These are phyloP conservation scores for Solanum habrochaites DNA, from an alignment of 257 asterid species.

Conservation along the genomic window DNA sequence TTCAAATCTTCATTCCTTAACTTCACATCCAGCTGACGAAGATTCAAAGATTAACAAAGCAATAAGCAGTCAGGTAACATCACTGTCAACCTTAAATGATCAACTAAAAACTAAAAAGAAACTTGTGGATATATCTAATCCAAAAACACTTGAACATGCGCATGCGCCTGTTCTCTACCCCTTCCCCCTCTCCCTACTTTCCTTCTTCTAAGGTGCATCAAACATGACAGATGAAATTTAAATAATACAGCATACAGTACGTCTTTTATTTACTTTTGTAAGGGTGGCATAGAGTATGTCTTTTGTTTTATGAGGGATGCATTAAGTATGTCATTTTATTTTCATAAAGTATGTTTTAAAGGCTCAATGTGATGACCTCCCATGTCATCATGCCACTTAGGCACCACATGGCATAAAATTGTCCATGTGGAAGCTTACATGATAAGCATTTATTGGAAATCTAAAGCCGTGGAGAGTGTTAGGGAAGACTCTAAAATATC, in stretches of 20 bases:
- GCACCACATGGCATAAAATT: background rate
- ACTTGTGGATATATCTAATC: background rate
- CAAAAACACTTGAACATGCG: background rate
- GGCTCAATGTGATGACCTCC: background rate
- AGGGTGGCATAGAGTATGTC: background rate
- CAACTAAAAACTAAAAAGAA: background rate
- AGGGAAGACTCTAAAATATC: background rate
- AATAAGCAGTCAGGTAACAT: background rate
- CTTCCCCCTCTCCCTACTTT: background rate
- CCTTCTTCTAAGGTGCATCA: background rate
- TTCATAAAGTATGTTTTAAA: background rate
- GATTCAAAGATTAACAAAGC: background rate
- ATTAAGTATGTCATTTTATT: background rate
- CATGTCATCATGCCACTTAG: background rate
- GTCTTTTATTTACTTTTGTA: background rate
- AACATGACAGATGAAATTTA: background rate
- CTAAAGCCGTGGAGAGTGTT: background rate
- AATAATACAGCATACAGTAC: background rate
- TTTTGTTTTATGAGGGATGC: background rate
- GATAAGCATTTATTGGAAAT: background rate
- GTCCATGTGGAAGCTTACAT: background rate
- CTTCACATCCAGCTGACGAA: constrained; percentile 73
- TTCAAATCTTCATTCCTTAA: constrained; percentile 73
- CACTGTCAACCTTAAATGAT: background rate
- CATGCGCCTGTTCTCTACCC: background rate